Evolutionary conservation across 495 filamentous ascomycete species (phyloP).

Genomic region (Diplogelasinospora grovesii): DNA sequence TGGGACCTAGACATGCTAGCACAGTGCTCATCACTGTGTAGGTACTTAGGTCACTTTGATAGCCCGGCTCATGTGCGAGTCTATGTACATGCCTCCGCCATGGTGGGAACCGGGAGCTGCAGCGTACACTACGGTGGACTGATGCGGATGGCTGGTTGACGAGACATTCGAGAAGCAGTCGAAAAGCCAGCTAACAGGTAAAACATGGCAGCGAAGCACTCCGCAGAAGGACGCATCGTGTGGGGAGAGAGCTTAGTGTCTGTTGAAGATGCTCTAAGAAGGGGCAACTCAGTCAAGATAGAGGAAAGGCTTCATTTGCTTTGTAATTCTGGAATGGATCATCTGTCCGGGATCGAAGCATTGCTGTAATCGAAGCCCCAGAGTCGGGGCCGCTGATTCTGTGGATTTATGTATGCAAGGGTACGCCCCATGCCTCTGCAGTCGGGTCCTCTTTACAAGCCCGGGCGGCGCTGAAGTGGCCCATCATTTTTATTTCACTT

Average conservation of each 20-base stretch:
- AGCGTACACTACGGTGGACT: slow-evolving; percentile 2
- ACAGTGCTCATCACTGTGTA: slow-evolving; percentile 17
- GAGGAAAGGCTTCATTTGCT: neutral
- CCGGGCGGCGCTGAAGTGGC: slow-evolving; percentile 3
- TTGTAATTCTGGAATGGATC: neutral
- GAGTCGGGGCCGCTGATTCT: neutral
- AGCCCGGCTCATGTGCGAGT: neutral
- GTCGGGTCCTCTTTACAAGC: neutral
- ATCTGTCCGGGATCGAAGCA: neutral
- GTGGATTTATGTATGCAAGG: neutral
- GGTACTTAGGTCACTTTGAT: neutral
- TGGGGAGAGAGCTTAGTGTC: no score
- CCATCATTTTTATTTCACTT: slow-evolving; percentile 29
- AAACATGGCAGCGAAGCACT: slow-evolving; percentile 1
- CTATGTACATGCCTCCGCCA: slow-evolving; percentile 1
- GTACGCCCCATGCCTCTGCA: neutral
- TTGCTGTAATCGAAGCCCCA: neutral
- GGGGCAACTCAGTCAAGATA: no score
- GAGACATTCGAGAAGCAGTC: slow-evolving; percentile 2
- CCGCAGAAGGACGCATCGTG: slow-evolving; percentile 1
- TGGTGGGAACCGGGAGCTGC: slow-evolving; percentile 9
- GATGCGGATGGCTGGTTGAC: slow-evolving; percentile 6
- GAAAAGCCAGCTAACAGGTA: slow-evolving; percentile 2
- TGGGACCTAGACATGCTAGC: slow-evolving; percentile 10
- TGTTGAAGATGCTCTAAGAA: no score